Base-by-base conservation (phyloP, 192 early-diverging fungal species). In the Rhizophlyctis rosea region DNA sequence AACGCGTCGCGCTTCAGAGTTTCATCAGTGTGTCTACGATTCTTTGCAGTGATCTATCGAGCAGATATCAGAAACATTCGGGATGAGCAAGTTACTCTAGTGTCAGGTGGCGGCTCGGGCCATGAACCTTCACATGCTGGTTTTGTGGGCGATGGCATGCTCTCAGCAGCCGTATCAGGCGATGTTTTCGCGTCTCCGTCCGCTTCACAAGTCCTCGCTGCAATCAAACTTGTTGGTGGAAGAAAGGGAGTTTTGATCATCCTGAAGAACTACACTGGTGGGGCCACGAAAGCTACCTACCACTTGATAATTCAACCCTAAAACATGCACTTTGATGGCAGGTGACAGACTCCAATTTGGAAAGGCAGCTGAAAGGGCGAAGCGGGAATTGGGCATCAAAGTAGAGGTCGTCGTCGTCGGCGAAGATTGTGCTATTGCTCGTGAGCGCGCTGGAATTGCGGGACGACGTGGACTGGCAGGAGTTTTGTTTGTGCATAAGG, bases 201-300 rank as follows among this genome's bases (percentile, higher is more conserved):
- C 0, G 81, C 92, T 3, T 79, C 80, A 0, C 90, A 92, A 63
- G 86, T 93, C 3, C 75, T 91, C 9, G 82, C 90, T 1, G 90
- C 87, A 47, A 68, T 94, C 48, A 72, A 87, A 44, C 74, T 74
- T 3, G 75, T 83, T 14, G 76, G 83, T 53, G 82, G 83, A 3
- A 75, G 76, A 34, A 74, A 87, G 28, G 92, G 90, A 27, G 85
- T 85, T 7, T 64, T 94, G 33, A 78, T 91, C 2, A 78, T 94
- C 13, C 82, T 93, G 78, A 94, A 91, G 73, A 94, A 94, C 73
- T 94, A 94, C 65, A 94, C 92, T 0, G 91, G n/a, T n/a, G n/a
- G n/a, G n/a, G n/a, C n/a, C n/a, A n/a, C n/a, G 90, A 44, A 86
- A 88, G 61, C 78, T 83, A 54, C 74, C 86, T 9, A 84, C 88